A percentile compares a stretch with the other conserved stretches of the same genome.
Evolutionary conservation across 1,284 basidiomycete genomes (phyloP).

Genomic region (Salmacisia buchloeana): DNA sequence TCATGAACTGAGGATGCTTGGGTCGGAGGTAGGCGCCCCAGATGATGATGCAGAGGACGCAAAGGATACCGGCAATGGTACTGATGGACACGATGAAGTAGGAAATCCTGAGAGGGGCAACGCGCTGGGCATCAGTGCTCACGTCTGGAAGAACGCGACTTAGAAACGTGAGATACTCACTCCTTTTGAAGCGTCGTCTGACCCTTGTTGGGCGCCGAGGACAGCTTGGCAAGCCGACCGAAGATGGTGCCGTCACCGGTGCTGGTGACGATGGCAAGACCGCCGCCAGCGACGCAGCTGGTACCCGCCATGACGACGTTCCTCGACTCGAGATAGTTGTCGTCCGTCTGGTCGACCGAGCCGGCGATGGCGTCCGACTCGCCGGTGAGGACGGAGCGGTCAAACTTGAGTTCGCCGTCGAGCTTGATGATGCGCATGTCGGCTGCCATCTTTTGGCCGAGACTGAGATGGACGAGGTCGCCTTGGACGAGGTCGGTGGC

Average conservation of each 20-base stretch:
- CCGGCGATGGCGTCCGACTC: constrained; percentile 59
- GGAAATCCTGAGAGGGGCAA: constrained; percentile 33
- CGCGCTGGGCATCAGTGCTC: constrained; percentile 40
- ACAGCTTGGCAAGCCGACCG: constrained; percentile 51
- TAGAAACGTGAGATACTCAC: constrained; percentile 11
- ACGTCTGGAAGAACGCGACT: constrained; percentile 33
- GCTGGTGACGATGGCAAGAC: constrained; percentile 59
- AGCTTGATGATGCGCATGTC: constrained; percentile 52
- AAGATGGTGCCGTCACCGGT: constrained; percentile 61
- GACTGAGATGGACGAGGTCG: constrained; percentile 58
- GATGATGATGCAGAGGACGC: constrained; percentile 55
- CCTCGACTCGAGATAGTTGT: constrained; percentile 56
- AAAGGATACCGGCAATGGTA: constrained; percentile 57
- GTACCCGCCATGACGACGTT: constrained; percentile 66
- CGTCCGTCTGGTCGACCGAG: constrained; percentile 57
- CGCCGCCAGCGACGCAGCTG: constrained; percentile 59
- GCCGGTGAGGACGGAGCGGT: constrained; percentile 64
- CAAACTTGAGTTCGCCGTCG: constrained; percentile 59
- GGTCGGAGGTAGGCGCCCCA: constrained; percentile 57
- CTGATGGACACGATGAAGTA: constrained; percentile 55
- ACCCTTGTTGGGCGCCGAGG: constrained; percentile 50
- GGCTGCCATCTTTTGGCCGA: constrained; percentile 55
- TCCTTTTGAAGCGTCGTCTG: constrained; percentile 58
- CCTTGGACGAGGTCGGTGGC: constrained; percentile 65
- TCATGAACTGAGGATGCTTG: constrained; percentile 60